phyloP scores from a whole-genome alignment of 768 basidiomycete species.

The Leccinum boreale region DNA sequence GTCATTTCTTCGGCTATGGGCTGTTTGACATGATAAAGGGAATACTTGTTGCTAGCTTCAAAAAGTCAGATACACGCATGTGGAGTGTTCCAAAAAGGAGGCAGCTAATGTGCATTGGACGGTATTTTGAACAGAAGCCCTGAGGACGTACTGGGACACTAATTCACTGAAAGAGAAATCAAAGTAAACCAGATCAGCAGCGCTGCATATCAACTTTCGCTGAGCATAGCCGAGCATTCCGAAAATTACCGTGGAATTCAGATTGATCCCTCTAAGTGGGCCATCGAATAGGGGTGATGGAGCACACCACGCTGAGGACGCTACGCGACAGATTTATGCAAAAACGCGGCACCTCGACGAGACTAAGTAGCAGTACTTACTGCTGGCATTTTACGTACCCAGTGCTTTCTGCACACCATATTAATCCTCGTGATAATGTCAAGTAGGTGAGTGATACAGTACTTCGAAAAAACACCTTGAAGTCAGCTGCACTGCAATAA shows the following conservation, averaged over 20 bases:
- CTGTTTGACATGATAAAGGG: conserved; percentile 28
- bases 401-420: no score
- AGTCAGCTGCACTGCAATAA: no score
- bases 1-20: conserved; percentile 26
- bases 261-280: conserved; percentile 20
- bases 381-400: neutral
- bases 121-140: conserved; percentile 22
- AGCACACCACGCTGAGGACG: neutral
- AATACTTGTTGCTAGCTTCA: conserved; percentile 13
- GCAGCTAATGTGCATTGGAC: conserved; percentile 29
- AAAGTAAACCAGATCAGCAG: conserved; percentile 28
- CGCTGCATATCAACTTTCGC: neutral
- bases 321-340: neutral
- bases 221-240: no score
- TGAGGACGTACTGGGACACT: conserved; percentile 9
- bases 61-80: conserved; percentile 1
- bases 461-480: no score
- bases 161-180: conserved; percentile 1
- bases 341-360: neutral
- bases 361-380: neutral
- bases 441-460: no score
- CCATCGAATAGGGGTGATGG: conserved; percentile 12
- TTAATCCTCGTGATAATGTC: neutral
- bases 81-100: conserved; percentile 27
- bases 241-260: conserved; percentile 11